Conservation (phyloP, 2,329 filamentous ascomycete species). For the Claviceps citrina region DNA sequence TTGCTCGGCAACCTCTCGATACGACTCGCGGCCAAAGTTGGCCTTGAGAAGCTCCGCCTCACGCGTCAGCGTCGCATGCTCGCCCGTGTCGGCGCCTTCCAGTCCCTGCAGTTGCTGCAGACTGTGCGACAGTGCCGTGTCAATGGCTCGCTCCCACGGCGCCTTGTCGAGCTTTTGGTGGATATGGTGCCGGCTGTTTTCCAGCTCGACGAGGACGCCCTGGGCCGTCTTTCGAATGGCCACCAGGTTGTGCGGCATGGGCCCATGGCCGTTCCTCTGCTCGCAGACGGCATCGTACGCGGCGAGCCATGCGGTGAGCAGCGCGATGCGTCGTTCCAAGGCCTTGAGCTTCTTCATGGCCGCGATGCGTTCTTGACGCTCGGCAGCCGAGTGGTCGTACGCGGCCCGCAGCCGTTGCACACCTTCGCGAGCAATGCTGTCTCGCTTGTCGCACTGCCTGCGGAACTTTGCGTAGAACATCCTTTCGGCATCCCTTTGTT, state of each 20-base stretch:
- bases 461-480: constrained; percentile 76
- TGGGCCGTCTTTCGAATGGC: constrained; percentile 77
- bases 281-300: constrained; percentile 78
- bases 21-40: constrained; percentile 65
- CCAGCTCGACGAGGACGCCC: constrained; percentile 76
- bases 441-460: constrained; percentile 77
- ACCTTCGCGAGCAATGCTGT: constrained; percentile 60
- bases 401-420: constrained; percentile 64
- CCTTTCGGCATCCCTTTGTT: constrained; percentile 78
- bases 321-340: constrained; percentile 68
- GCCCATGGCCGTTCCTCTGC: constrained; percentile 32
- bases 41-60: constrained; percentile 79
- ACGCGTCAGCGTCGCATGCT: constrained; percentile 56
- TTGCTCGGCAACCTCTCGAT: constrained; percentile 63
- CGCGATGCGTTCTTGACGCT: constrained; percentile 63
- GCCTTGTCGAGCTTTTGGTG: constrained; percentile 68
- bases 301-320: constrained; percentile 84
- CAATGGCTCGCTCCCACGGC: constrained; percentile 77
- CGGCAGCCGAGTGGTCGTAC: constrained; percentile 63
- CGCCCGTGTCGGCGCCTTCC: constrained; percentile 32
- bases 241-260: constrained; percentile 51
- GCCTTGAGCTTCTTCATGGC: constrained; percentile 71
- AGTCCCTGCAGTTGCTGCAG: constrained; percentile 58
- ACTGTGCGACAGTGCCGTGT: constrained; percentile 76
- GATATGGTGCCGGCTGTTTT: constrained; percentile 78